Percentiles rank a stretch among this genome's conserved stretches.
phyloP scores from a whole-genome alignment of 768 basidiomycete species.

The Leccinum uliginosum region DNA sequence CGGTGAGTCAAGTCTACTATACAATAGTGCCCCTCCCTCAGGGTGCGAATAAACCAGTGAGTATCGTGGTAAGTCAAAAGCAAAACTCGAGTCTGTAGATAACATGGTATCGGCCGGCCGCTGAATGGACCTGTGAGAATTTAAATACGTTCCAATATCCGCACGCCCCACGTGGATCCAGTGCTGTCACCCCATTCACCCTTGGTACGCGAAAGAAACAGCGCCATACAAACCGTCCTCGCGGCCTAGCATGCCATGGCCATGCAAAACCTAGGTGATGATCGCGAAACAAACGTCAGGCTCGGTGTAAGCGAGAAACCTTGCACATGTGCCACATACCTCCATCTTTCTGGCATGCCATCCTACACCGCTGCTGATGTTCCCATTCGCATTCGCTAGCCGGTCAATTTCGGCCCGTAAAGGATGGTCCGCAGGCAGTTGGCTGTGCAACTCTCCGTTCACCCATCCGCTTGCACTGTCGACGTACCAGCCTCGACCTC shows the following conservation, averaged over 20 bases:
- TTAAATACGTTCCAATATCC: neutral
- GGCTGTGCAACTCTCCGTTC: constrained; percentile 51
- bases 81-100: neutral
- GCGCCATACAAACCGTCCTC: constrained; percentile 94
- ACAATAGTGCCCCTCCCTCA: neutral
- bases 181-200: constrained; percentile 36
- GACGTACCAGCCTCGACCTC: constrained; percentile 93
- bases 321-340: constrained; percentile 43
- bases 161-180: neutral
- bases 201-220: constrained; percentile 92
- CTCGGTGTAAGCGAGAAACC: neutral
- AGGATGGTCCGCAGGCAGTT: constrained; percentile 57
- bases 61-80: neutral
- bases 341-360: constrained; percentile 99
- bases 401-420: constrained; percentile 67
- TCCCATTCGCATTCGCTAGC: constrained; percentile 77
- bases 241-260: constrained; percentile 84
- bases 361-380: constrained; percentile 86
- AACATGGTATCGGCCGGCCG: neutral
- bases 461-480: constrained; percentile 83
- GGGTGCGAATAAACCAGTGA: neutral
- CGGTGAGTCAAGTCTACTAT: neutral
- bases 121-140: neutral
- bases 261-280: constrained; percentile 66
- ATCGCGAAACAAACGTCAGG: constrained; percentile 1